Evolutionary conservation across 23 red algal species (phyloP), one percentile per base, ranked within the genome.

Genomic region (Porphyridium purpureum): DNA sequence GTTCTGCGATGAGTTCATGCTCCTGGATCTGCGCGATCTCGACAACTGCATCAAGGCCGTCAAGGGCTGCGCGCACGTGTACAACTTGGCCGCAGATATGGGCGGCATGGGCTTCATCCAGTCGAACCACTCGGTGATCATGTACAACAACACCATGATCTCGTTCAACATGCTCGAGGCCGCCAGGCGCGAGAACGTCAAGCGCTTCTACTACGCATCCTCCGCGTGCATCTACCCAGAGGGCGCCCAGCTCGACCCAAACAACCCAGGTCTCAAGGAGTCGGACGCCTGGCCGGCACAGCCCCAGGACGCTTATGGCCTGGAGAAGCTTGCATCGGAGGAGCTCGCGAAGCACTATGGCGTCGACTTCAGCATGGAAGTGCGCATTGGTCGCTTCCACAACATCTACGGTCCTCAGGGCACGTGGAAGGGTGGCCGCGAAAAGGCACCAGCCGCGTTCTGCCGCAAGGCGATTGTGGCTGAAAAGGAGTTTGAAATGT

Each of bases 91-190:
- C 24, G 90, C 90, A 14, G 90, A 98, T 58, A 98, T 98, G 90
- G 90, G 90, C 21, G 90, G 90, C 29, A 98, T 98, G 90, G 90
- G 90, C 21, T 98, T 98, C 66, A 98, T 98, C 52, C 90, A 98
- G 66, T 80, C 72, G 35, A 98, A 98, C 65, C 90, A 98, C 57
- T 79, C 69, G 6, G 90, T 98, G 21, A 98, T 98, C 52, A 44
- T 98, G 48, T 98, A 98, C 74, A 98, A 98, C 72, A 98, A 98
- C 48, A 78, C 77, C 31, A 72, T 98, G 78, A 98, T 98, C 62
- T 84, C 77, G 25, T 80, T 98, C 70, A 76, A 98, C 64, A 98
- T 98, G 90, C 59, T 86, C 11, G 90, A 98, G 58, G 72, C 79
- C 40, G 70, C 80, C 7, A 62, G 90, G 20, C 66, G 59, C 53